A percentile compares a stretch with the other conserved stretches of the same genome.
phyloP scores from a whole-genome alignment of 768 basidiomycete genomes.

The Amanita inopinata region DNA sequence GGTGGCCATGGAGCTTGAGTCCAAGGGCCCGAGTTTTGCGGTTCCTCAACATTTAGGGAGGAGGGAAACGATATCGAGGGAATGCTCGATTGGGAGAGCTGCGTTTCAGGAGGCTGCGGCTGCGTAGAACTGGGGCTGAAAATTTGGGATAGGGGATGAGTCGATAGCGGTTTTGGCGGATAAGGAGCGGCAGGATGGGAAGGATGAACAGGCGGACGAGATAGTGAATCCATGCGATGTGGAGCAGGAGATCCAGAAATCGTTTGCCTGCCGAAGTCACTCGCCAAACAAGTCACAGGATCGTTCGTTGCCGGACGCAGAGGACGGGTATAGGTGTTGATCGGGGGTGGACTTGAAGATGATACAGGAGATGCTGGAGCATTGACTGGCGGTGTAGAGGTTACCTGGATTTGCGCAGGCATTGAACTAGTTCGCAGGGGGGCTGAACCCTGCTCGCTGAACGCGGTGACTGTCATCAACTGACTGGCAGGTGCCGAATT shows the following conservation, averaged over 20 bases:
- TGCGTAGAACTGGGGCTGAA: slow-evolving; percentile 5
- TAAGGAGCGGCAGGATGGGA: slow-evolving; percentile 11
- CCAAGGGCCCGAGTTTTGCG: slow-evolving; percentile 14
- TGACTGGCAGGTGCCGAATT: slow-evolving; percentile 1
- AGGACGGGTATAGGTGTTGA: slow-evolving; percentile 2
- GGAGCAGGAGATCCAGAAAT: slow-evolving; percentile 17
- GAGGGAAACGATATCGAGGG: slow-evolving; percentile 6
- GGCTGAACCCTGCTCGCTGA: slow-evolving; percentile 1
- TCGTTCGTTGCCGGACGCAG: background rate
- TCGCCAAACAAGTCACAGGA: slow-evolving; percentile 21
- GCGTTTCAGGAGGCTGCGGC: slow-evolving; percentile 7
- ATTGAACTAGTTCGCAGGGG: background rate
- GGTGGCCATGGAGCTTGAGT: slow-evolving; percentile 32
- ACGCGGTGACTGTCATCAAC: background rate
- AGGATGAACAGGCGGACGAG: slow-evolving; percentile 27
- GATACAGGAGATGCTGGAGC: slow-evolving; percentile 8
- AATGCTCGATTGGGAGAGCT: slow-evolving; percentile 2
- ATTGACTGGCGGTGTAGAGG: slow-evolving; percentile 7
- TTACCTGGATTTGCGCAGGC: slow-evolving; percentile 3
- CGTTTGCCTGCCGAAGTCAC: slow-evolving; percentile 29
- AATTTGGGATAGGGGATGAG: slow-evolving; percentile 1
- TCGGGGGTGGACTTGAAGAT: slow-evolving; percentile 1
- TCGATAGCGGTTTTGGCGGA: background rate
- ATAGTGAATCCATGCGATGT: slow-evolving; percentile 5
- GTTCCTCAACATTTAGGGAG: slow-evolving; percentile 1